Percentiles rank a stretch among this genome's conserved stretches.
Evolutionary conservation across 371 early-diverging fungal species (phyloP).

Genomic region (Syncephalastrum sp.): DNA sequence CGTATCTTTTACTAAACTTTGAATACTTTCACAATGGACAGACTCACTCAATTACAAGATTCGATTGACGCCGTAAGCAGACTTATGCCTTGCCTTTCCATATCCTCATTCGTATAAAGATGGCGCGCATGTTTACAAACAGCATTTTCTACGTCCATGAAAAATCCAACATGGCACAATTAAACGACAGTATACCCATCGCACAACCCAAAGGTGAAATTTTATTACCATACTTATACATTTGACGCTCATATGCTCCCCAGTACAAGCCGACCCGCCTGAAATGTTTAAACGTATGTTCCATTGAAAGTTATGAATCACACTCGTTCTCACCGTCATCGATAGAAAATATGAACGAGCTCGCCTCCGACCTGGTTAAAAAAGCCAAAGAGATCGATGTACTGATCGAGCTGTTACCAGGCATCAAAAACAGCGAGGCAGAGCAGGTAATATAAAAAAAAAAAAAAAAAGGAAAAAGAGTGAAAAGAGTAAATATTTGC

Average conservation of each 20-base stretch:
- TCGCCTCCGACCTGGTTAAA: constrained; percentile 67
- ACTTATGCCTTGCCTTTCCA: background rate
- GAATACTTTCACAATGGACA: constrained; percentile 25
- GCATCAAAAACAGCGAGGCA: constrained; percentile 61
- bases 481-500: background rate
- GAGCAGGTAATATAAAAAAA: constrained; percentile 49
- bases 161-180: constrained; percentile 45
- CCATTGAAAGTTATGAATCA: background rate
- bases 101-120: constrained; percentile 14
- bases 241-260: background rate
- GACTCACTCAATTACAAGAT: constrained; percentile 61
- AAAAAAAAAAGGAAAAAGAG: background rate
- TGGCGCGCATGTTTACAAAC: constrained; percentile 54
- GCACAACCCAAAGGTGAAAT: constrained; percentile 41
- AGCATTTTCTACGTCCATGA: constrained; percentile 54
- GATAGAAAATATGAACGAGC: constrained; percentile 58
- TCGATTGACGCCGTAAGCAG: constrained; percentile 52
- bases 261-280: constrained; percentile 49
- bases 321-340: background rate
- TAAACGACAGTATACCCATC: constrained; percentile 41
- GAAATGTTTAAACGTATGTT: constrained; percentile 41
- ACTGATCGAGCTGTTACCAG: constrained; percentile 67
- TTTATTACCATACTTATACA: background rate
- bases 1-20: too few relatives aligned
- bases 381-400: constrained; percentile 73